Base-by-base conservation (phyloP, 306 rosid genomes). In the Vicia faba region DNA sequence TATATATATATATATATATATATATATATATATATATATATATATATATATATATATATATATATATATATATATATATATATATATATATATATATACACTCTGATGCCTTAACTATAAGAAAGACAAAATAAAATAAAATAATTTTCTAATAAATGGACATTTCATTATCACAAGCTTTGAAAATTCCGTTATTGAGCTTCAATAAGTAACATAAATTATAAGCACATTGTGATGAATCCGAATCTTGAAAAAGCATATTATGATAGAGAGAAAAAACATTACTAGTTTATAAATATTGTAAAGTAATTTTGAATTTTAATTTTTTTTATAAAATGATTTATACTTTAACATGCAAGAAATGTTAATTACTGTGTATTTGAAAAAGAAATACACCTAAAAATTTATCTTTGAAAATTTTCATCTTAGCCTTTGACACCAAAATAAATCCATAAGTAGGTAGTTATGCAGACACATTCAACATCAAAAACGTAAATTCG, bases 181-280 rank as follows among this genome's bases (percentile, higher is more conserved):
- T 33, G 70, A 46, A 16, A 65, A 29, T 5, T 46, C 70, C 70
- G 45, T 16, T 61, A 14, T 43, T 62, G 11, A 36, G 69, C 35
- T 63, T 23, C 51, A 25, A 63, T 63, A 23, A 2, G 5, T 4
- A 1, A 13, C 0, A 20, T 23, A 41, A 64, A 45, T 23, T 23
- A 23, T 33, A 65, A 65, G 45, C 49, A 66, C 36, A 40, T 38
- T 56, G 59, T 58, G 45, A 12, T 26, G 23, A 44, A 12, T 46
- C 63, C 70, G 77, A 39, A 72, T 63, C 77, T 72, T 49, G n/a
- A 6, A 49, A 50, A 50, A 71, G 61, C 41, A 71, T 71, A 20
- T 68, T 31, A 31, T 31, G 2, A 31, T 31, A 31, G 8, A 31
- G 36, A 1, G 23, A 31, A 31, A 31, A 31, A 0, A 29, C 31